Conservation (phyloP, 495 filamentous ascomycete genomes). For the Aspergillus carlsbadensis region DNA sequence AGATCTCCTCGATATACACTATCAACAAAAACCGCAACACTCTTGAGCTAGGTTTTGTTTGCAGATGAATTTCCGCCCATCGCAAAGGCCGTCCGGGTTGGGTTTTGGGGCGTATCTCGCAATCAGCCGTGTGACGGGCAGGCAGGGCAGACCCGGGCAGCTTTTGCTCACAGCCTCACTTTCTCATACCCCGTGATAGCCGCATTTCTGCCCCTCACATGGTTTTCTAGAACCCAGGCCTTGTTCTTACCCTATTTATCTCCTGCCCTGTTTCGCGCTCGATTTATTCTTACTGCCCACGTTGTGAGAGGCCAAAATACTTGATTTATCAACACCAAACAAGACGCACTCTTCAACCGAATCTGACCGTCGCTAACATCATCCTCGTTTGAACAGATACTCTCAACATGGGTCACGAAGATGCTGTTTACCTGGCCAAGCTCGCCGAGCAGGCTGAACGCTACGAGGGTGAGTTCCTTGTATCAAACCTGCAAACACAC, state of each 20-base stretch:
- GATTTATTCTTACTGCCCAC: conserved; percentile 8
- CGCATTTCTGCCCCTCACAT: conserved; percentile 21
- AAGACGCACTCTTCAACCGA: not conserved
- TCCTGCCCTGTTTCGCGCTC: not conserved
- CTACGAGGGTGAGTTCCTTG: conserved; percentile 82
- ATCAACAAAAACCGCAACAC: conserved; percentile 14
- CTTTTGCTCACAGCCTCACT: conserved; percentile 27
- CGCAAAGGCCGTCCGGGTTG: not conserved
- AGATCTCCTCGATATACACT: not conserved
- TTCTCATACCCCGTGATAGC: conserved; percentile 19
- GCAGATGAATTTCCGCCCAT: not conserved
- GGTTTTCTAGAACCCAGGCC: conserved; percentile 1
- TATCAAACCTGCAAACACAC: not conserved
- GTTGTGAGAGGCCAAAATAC: conserved; percentile 3
- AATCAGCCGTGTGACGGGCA: conserved; percentile 12
- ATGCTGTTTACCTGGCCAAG: conserved; percentile 99
- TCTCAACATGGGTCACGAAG: conserved; percentile 95
- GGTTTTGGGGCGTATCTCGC: conserved; percentile 1
- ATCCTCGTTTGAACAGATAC: conserved; percentile 13
- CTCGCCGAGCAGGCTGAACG: conserved; percentile 99
- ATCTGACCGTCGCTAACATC: not conserved
- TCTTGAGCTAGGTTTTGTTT: not conserved
- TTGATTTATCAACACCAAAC: not conserved
- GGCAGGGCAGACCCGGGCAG: conserved; percentile 13
- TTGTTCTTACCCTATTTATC: not conserved